Base-by-base conservation (phyloP, 805 yeast species). In the Zygoascus ofunaensis region DNA sequence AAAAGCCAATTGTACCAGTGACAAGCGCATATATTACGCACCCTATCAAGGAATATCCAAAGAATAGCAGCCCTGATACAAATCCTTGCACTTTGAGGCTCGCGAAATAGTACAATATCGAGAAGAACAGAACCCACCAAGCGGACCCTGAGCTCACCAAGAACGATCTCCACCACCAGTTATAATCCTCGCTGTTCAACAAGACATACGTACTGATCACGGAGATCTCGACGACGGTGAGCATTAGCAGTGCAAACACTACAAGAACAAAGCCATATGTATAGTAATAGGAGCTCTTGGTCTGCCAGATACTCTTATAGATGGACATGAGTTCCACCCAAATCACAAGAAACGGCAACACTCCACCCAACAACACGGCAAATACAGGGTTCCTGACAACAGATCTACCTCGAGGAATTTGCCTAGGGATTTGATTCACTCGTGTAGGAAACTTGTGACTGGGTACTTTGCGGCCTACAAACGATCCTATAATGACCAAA, bases 101-200 rank as follows among this genome's bases (percentile, higher is more conserved):
- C 42, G 68, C 66, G 42, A 74, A 55, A 55, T 77, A 74, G 59
- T 87, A 85, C 57, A 81, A 82, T 18, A 81, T 55, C 4, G 90
- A 74, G 59, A 83, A 86, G 5, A 69, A 60, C 51, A 76, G 76
- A 46, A 87, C 70, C 63, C 82, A 85, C 70, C 80, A 69, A 24
- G 87, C 86, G 39, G 84, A 73, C 46, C 89, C 77, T 3, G 77
- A 67, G 3, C 94, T 85, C 23, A 79, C 76, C 43, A 76, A 60
- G 61, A 85, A 86, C 10, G 87, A 69, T 52, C 80, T 71, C 95
- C 95, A 86, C 58, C 84, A 85, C 95, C 95, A 87, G 52, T 71
- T 65, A 41, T 75, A 74, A 56, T 68, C 73, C 41, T 73, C 75
- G 52, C 74, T 66, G 19, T 70, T 69, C 54, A 86, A 68, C 37